Evolutionary conservation across 805 yeast genomes (phyloP), one percentile per base, ranked within the genome.

Genomic region (Candida tammaniensis): DNA sequence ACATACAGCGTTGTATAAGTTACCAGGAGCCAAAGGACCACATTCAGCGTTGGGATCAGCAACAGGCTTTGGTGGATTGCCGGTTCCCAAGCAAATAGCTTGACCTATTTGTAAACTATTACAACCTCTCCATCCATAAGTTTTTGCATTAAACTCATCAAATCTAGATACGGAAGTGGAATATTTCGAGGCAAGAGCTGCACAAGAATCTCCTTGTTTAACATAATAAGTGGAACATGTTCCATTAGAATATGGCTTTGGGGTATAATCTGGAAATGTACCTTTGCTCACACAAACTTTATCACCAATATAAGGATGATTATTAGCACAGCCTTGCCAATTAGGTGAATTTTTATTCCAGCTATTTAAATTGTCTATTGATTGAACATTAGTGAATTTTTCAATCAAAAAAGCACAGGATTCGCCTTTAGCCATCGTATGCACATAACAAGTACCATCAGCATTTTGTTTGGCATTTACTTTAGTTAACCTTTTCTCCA

Each of bases 11-110:
- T 35, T 35, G 19, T 38, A 36, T 27, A 36, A 31, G 9, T 27
- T 15, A 8, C 48, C 49, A n/a, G 49, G 46, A 5, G 51, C 51
- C 17, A 22, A 24, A 3, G 49, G 49, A 7, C 51, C 51, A 41
- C 51, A 47, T 29, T 38, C 40, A 7, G 51, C 49, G 12, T 27
- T 26, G 6, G 39, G 34, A 27, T 38, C 26, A 4, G 40, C n/a
- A 6, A 35, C 19, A 5, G 51, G 51, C 21, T 27, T 35, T 15
- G 49, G 49, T 17, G 47, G 33, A 13, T 39, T 43, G n/a, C 51
- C 51, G n/a, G 20, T 18, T 24, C 44, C 40, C 12, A 47, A 30
- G 30, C 49, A 47, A 5, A 47, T 35, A n/a, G 19, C 31, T 17
- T 35, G 36, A 12, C 38, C 44, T 3, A 10, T 24, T 13, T 14